Base-by-base conservation (phyloP, 2,329 filamentous ascomycete genomes). In the Aspergillus awamori region DNA sequence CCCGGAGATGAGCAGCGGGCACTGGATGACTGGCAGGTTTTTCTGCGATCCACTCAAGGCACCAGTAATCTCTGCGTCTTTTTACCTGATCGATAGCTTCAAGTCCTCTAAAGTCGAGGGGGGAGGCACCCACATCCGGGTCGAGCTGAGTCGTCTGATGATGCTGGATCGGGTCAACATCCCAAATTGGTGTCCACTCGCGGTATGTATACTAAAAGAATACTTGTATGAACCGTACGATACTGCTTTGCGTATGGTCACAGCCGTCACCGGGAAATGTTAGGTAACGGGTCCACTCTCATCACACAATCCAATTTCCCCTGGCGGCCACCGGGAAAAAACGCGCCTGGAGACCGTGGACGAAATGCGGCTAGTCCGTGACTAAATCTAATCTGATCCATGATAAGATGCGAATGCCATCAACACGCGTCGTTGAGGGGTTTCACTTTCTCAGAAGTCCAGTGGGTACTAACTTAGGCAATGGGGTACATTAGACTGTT, bases 321-420 rank as follows among this genome's bases (percentile, higher is more conserved):
- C 41, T 45, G 41, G 41, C 41, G 41, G 41, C 20, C 7, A 7
- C 20, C 41, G 41, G 39, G 5, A 13, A 45, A 41, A 45, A 45
- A 45, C 39, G 28, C 24, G 33, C 33, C 20, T 22, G 41, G 41
- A 45, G 22, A 45, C 41, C 41, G 41, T 45, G 41, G 41, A 22
- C 2, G 41, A 45, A 13, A 36, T 11, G 10, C 41, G 41, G 17
- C 41, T 45, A 45, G 41, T 45, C 41, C 20, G 41, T 11, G 17
- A 22, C 20, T 20, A n/a, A 13, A 49, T 49, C 45, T 49, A 49
- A 49, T 49, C 45, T 49, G 45, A 49, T 49, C 45, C 45, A 49
- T 49, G 45, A 49, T 49, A 49, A 49, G 45, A 49, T 49, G 45
- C 22, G 11, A 36, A 36, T 36, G 11, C 33, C 33, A 36, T 36